These are phyloP conservation scores for Auricularia sp. DNA, from an alignment of 768 basidiomycete genomes.

Conservation along the genomic window DNA sequence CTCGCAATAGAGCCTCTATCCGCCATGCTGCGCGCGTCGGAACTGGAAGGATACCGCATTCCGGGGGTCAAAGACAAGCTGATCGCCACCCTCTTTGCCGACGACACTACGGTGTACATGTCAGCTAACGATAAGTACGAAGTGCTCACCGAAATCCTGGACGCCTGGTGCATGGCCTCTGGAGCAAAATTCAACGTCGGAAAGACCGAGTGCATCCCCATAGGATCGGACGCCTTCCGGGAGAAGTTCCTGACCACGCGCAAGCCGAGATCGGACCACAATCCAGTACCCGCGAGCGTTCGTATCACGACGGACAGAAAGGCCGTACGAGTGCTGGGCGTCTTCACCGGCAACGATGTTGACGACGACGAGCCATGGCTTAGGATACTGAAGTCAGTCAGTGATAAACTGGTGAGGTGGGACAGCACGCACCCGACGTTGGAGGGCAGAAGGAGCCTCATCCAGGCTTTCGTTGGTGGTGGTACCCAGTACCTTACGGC, in stretches of 20 bases:
- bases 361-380: constrained; percentile 19
- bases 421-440: constrained; percentile 20
- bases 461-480: constrained; percentile 21
- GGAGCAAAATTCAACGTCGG: constrained; percentile 32
- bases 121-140: constrained; percentile 19
- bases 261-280: background rate
- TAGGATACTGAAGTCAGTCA: constrained; percentile 19
- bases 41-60: constrained; percentile 14
- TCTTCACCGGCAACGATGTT: constrained; percentile 22
- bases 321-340: constrained; percentile 23
- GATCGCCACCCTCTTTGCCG: constrained; percentile 23
- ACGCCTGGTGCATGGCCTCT: constrained; percentile 31
- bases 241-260: background rate
- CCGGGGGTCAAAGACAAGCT: constrained; percentile 9
- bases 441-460: constrained; percentile 18
- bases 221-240: constrained; percentile 19
- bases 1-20: constrained; percentile 34
- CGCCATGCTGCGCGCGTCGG: constrained; percentile 18
- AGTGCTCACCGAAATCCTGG: constrained; percentile 20
- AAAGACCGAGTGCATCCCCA: constrained; percentile 32
- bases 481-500: constrained; percentile 26
- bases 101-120: constrained; percentile 33
- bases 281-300: constrained; percentile 12
- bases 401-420: constrained; percentile 16
- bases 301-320: constrained; percentile 22